Conservation (phyloP, 2,329 filamentous ascomycete species). For the Diaporthe capsici region DNA sequence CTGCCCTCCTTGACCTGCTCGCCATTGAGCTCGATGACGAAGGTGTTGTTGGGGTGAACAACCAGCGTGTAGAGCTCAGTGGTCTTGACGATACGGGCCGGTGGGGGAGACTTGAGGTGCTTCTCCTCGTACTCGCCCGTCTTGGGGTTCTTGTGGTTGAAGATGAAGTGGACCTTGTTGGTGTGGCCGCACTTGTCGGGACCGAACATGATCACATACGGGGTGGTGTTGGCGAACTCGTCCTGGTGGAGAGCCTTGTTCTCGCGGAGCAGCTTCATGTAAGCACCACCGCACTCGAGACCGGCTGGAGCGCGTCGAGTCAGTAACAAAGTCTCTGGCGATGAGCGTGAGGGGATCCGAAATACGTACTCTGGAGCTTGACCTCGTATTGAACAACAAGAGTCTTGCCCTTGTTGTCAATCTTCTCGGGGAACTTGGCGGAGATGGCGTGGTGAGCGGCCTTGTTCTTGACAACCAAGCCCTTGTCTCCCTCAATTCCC, state of each 20-base stretch:
- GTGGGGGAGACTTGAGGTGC: constrained; percentile 88
- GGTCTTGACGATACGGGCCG: constrained; percentile 90
- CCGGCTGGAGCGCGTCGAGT: constrained; percentile 72
- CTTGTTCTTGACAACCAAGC: constrained; percentile 97
- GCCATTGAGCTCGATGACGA: constrained; percentile 91
- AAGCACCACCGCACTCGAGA: constrained; percentile 97
- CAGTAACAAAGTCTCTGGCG: neutral
- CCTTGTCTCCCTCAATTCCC: constrained; percentile 95
- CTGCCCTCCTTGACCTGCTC: constrained; percentile 89
- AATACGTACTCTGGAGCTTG: constrained; percentile 91
- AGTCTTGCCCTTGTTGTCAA: constrained; percentile 97
- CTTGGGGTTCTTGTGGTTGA: constrained; percentile 99
- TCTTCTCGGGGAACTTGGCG: constrained; percentile 96
- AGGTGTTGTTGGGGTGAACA: constrained; percentile 96
- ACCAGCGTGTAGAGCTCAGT: constrained; percentile 97
- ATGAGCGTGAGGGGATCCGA: neutral
- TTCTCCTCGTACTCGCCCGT: constrained; percentile 99
- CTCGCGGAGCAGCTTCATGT: constrained; percentile 98
- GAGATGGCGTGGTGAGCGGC: constrained; percentile 99
- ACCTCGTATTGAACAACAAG: constrained; percentile 99
- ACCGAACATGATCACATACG: constrained; percentile 99
- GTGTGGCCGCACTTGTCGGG: constrained; percentile 99
- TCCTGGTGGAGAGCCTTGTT: constrained; percentile 97
- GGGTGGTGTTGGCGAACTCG: constrained; percentile 97
- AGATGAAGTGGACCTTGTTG: constrained; percentile 99